These are phyloP conservation scores for Cubamyces sp. DNA, from an alignment of 768 basidiomycete species.

Conservation along the genomic window DNA sequence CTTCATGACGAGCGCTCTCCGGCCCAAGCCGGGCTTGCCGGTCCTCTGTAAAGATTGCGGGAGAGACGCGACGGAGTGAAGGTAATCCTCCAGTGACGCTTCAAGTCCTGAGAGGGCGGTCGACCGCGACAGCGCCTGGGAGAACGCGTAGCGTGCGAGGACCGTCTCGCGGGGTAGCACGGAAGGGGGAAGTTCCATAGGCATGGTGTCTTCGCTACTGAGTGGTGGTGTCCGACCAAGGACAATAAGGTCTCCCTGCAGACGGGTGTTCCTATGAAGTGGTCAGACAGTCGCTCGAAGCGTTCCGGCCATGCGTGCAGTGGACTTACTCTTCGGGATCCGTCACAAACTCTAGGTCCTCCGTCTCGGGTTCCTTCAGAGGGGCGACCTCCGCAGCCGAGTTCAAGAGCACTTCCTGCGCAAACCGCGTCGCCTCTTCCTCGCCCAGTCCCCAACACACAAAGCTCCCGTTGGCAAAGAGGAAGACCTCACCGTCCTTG, in stretches of 20 bases:
- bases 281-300: not conserved
- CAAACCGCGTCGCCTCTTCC: slow-evolving; percentile 71
- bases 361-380: slow-evolving; percentile 75
- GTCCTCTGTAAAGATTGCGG: slow-evolving; percentile 77
- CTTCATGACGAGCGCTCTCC: slow-evolving; percentile 87
- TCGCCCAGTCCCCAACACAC: slow-evolving; percentile 91
- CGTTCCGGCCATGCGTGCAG: slow-evolving; percentile 1
- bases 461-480: slow-evolving; percentile 86
- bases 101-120: slow-evolving; percentile 89
- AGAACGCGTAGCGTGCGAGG: slow-evolving; percentile 88
- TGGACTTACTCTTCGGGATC: slow-evolving; percentile 81
- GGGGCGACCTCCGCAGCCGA: slow-evolving; percentile 65
- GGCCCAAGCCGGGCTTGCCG: slow-evolving; percentile 81
- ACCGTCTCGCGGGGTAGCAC: slow-evolving; percentile 71
- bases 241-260: slow-evolving; percentile 92
- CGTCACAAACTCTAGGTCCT: slow-evolving; percentile 91
- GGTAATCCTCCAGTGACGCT: slow-evolving; percentile 78
- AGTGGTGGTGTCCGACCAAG: slow-evolving; percentile 71
- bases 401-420: slow-evolving; percentile 58
- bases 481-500: slow-evolving; percentile 79
- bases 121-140: slow-evolving; percentile 88
- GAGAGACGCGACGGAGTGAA: slow-evolving; percentile 79
- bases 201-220: slow-evolving; percentile 53
- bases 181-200: slow-evolving; percentile 49
- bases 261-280: slow-evolving; percentile 69